Conservation (phyloP, 1,284 basidiomycete species). For the Moesziomyces sp. region DNA sequence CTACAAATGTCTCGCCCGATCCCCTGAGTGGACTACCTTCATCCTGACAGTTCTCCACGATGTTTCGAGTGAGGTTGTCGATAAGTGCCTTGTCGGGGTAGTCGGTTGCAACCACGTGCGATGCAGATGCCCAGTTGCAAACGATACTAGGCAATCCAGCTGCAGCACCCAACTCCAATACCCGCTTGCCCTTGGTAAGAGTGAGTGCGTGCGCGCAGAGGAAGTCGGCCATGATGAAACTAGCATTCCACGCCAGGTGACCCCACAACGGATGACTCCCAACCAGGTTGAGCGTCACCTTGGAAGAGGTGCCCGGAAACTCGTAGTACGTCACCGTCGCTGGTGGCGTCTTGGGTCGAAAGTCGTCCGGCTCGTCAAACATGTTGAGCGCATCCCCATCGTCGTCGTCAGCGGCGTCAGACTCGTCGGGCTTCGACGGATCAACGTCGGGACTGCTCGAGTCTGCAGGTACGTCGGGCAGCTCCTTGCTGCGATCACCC, state of each 20-base stretch:
- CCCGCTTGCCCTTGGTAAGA: conserved; percentile 69
- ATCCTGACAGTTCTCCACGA: conserved; percentile 73
- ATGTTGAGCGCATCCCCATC: conserved; percentile 44
- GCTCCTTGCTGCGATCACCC: conserved; percentile 8
- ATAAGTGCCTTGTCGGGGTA: conserved; percentile 87
- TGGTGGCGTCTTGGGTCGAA: conserved; percentile 63
- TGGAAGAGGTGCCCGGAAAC: conserved; percentile 34
- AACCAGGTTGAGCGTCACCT: conserved; percentile 76
- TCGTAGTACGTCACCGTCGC: conserved; percentile 51
- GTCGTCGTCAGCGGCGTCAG: conserved; percentile 13
- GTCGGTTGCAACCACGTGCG: conserved; percentile 84
- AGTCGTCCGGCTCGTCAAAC: conserved; percentile 63
- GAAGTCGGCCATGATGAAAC: conserved; percentile 67
- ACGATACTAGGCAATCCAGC: conserved; percentile 79
- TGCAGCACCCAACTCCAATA: conserved; percentile 92
- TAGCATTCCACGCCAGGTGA: conserved; percentile 79
- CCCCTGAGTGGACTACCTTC: conserved; percentile 48
- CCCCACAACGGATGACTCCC: conserved; percentile 91
- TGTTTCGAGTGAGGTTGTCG: conserved; percentile 81
- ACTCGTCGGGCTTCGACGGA: not conserved
- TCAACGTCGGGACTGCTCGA: conserved; percentile 15
- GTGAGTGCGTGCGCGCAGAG: conserved; percentile 69
- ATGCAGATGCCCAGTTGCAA: conserved; percentile 50
- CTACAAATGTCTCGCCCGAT: conserved; percentile 56
- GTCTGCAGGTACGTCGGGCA: conserved; percentile 22